Percentiles rank a stretch among this genome's conserved stretches.
Evolutionary conservation across 2,329 filamentous ascomycete species (phyloP).

Genomic region (Pseudophaeomoniella oleicola): DNA sequence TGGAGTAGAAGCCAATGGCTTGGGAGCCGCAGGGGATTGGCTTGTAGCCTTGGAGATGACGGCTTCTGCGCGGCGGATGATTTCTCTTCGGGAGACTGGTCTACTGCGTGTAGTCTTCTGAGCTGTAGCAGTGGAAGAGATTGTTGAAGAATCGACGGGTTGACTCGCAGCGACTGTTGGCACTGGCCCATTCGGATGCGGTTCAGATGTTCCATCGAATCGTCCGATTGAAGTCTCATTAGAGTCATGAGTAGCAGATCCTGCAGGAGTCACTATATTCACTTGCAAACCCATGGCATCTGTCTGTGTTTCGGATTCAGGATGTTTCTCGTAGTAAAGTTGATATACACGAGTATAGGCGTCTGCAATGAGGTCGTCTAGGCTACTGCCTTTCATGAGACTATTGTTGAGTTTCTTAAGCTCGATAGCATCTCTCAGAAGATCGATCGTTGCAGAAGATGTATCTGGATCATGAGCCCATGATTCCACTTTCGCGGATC

Average conservation of each 20-base stretch:
- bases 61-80: slow-evolving; percentile 43
- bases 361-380: slow-evolving; percentile 90
- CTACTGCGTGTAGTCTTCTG: slow-evolving; percentile 30
- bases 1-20: slow-evolving; percentile 4
- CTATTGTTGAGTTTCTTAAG: slow-evolving; percentile 70
- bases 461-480: slow-evolving; percentile 39
- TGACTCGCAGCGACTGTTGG: slow-evolving; percentile 2
- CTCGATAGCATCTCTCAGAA: slow-evolving; percentile 52
- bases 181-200: slow-evolving; percentile 4
- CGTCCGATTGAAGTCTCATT: slow-evolving; percentile 13
- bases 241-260: slow-evolving; percentile 3
- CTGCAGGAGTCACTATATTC: slow-evolving; percentile 8
- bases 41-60: slow-evolving; percentile 30
- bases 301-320: slow-evolving; percentile 31
- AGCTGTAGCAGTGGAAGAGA: slow-evolving; percentile 6
- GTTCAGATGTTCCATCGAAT: slow-evolving; percentile 8
- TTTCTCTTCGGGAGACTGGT: slow-evolving; percentile 44
- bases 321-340: slow-evolving; percentile 43
- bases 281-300: slow-evolving; percentile 27
- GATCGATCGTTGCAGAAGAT: slow-evolving; percentile 38
- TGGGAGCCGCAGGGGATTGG: slow-evolving; percentile 14
- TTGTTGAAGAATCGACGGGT: slow-evolving; percentile 1
- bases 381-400: slow-evolving; percentile 68
- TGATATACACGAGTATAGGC: slow-evolving; percentile 67
- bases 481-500: slow-evolving; percentile 43